These are phyloP conservation scores for Aspergillus glaucus DNA, from an alignment of 2,329 filamentous ascomycete species.

Conservation along the genomic window DNA sequence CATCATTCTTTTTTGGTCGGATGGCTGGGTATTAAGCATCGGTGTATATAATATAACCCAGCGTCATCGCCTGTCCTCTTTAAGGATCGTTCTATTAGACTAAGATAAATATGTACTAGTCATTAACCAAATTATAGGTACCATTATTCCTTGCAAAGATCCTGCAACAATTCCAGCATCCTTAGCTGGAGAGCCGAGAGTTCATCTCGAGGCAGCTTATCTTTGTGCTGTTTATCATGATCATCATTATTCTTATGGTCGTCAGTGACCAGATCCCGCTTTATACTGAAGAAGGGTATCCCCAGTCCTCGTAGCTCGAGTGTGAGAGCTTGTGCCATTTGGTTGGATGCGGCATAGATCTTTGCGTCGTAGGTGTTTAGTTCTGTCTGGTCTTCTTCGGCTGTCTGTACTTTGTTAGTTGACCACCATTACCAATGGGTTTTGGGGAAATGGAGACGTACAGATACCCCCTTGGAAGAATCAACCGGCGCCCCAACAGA, in stretches of 20 bases:
- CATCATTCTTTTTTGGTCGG: too few species aligned
- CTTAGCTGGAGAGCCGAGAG: constrained; percentile 40
- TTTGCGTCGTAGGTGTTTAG: constrained; percentile 55
- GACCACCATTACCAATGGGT: background rate
- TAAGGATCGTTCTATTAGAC: too few species aligned
- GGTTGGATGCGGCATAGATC: constrained; percentile 52
- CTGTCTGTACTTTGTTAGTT: constrained; percentile 26
- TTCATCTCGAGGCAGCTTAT: constrained; percentile 33
- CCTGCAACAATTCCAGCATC: constrained; percentile 47
- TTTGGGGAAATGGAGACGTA: constrained; percentile 12
- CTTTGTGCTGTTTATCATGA: constrained; percentile 5
- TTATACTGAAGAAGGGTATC: constrained; percentile 51
- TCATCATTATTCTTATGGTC: background rate
- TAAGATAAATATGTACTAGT: too few species aligned
- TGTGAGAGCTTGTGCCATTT: constrained; percentile 56
- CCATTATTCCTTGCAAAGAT: constrained; percentile 40
- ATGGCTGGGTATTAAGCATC: too few species aligned
- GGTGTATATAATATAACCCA: too few species aligned
- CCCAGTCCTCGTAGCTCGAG: constrained; percentile 51
- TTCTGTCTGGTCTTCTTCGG: constrained; percentile 48
- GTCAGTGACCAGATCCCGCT: background rate
- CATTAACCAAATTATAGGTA: background rate
- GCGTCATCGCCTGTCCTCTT: too few species aligned
- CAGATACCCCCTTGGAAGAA: constrained; percentile 23
- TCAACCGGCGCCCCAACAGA: constrained; percentile 41